Conservation (phyloP, 164 flowering plant genomes). For the Stephania cephalantha region DNA sequence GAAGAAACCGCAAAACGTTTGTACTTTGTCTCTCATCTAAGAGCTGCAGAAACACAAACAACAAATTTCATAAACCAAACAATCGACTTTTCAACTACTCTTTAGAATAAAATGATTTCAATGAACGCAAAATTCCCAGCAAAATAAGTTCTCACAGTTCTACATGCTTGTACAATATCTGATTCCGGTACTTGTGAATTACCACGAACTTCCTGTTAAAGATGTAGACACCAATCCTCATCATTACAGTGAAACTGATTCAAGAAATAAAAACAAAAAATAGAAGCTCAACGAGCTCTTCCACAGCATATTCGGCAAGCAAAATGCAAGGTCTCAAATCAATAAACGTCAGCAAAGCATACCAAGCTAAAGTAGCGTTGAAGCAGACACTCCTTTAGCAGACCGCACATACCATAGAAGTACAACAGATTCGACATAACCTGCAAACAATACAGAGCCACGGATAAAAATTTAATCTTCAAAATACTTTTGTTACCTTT, state of each 20-base stretch:
- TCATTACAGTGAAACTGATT: background rate
- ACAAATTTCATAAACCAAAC: conserved; percentile 7
- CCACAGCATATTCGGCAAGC: too few relatives aligned
- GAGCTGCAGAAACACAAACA: conserved; percentile 38
- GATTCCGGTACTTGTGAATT: conserved; percentile 58
- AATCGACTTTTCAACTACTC: background rate
- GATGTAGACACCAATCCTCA: background rate
- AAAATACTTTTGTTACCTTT: background rate
- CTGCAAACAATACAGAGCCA: conserved; percentile 30
- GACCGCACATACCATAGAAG: conserved; percentile 81
- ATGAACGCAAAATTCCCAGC: background rate
- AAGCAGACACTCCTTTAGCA: conserved; percentile 69
- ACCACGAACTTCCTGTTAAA: conserved; percentile 75
- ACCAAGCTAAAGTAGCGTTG: conserved; percentile 91
- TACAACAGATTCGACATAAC: conserved; percentile 76
- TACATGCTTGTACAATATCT: conserved; percentile 72
- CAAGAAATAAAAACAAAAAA: background rate
- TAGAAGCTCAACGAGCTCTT: background rate
- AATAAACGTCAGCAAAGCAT: conserved; percentile 8
- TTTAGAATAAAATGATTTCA: background rate
- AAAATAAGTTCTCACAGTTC: conserved; percentile 53
- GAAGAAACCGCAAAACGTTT: conserved; percentile 71
- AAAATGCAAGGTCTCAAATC: background rate
- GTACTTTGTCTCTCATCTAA: conserved; percentile 71
- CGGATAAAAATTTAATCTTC: background rate